Base-by-base conservation (phyloP, 2,329 filamentous ascomycete species). In the Mycogone perniciosa region DNA sequence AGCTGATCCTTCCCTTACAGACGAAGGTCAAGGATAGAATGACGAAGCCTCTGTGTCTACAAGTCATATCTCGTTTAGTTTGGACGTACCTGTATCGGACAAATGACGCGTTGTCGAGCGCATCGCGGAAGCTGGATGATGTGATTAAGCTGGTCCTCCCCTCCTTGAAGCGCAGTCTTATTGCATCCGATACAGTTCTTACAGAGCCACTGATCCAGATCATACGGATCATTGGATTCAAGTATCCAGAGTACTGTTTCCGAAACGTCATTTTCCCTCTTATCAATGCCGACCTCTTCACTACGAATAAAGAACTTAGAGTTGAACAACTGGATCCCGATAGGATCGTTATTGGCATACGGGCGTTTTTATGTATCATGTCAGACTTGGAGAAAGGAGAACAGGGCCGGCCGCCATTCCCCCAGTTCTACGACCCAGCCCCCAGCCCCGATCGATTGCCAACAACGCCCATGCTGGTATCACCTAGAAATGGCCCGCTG, bases 281-380 rank as follows among this genome's bases (percentile, higher is more conserved):
- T 35, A 87, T 99, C 63, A 96, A 95, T 64, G 89, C 90, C 1
- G 92, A 96, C 47, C 74, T 90, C n/a, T 93, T 96, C 64, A 76
- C 80, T 30, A 81, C 84, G 13, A 74, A 88, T 56, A 78, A 85
- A 60, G 88, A 96, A 41, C 72, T 93, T 39, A 90, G 83, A 63
- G 87, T 96, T 30, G 93, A 97, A 63, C 89, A 95, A 62, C 78
- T 99, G 55, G 93, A 99, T 55, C 93, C 95, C 0, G 95, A 99
- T 64, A 86, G 89, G 60, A 95, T 96, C 71, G 92, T 97, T n/a
- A 88, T 99, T 59, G 93, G 91, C 3, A 99, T 99, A 56, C 82
- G 90, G 56, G 88, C 93, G 3, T 99, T 97, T 64, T 76, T 99
- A 30, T 88, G 87, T 31, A 89, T 97, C 58, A 92, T 99, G 82